Evolutionary conservation across 2,329 filamentous ascomycete genomes (phyloP).

Genomic region (Dactylonectria estremocensis): DNA sequence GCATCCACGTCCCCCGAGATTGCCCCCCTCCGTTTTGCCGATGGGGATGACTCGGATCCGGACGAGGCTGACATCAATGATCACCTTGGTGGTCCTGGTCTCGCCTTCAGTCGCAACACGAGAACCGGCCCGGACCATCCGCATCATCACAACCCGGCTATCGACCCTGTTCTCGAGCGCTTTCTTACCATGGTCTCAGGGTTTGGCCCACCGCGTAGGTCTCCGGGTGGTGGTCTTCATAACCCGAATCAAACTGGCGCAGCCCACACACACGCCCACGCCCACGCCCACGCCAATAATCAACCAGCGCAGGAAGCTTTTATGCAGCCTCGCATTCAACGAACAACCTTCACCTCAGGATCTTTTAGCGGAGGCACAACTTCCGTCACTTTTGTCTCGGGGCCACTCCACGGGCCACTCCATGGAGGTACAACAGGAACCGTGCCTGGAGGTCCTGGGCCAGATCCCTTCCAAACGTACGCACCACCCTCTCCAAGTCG

Average conservation of each 20-base stretch:
- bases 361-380: constrained; percentile 59
- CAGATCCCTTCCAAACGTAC: constrained; percentile 67
- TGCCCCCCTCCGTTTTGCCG: constrained; percentile 44
- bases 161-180: constrained; percentile 57
- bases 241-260: background rate
- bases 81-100: constrained; percentile 60
- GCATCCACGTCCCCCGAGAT: constrained; percentile 51
- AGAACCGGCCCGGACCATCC: constrained; percentile 44
- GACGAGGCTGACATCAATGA: constrained; percentile 74
- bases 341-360: constrained; percentile 56
- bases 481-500: constrained; percentile 43
- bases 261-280: background rate
- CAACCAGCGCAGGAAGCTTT: constrained; percentile 35
- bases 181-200: constrained; percentile 63
- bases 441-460: constrained; percentile 36
- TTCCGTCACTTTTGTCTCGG: constrained; percentile 65
- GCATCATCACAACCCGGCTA: constrained; percentile 50
- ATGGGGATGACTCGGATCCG: constrained; percentile 66
- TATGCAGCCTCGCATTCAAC: constrained; percentile 53
- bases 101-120: constrained; percentile 58
- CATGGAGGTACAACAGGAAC: constrained; percentile 34
- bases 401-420: constrained; percentile 54
- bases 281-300: constrained; percentile 23
- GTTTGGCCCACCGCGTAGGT: constrained; percentile 47
- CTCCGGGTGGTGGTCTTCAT: constrained; percentile 32